Conservation (phyloP, 2,329 filamentous ascomycete species). For the Monosporascus sp. region DNA sequence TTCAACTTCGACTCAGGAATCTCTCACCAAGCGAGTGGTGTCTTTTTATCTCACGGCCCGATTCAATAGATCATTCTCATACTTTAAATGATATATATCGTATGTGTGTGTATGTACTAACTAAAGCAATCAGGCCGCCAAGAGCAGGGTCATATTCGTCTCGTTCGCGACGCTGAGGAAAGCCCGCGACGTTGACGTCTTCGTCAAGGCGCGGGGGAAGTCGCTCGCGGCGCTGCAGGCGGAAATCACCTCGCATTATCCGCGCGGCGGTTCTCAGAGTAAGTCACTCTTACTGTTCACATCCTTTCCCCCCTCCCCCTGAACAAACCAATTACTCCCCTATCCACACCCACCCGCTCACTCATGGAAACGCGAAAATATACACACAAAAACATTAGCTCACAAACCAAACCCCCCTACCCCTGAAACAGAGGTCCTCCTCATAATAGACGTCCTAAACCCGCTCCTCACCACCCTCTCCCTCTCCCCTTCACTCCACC, state of each 20-base stretch:
- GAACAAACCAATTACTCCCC: conserved; percentile 10
- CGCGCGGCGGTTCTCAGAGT: conserved; percentile 36
- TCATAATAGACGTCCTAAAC: conserved; percentile 78
- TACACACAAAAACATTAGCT: background rate
- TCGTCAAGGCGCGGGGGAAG: conserved; percentile 61
- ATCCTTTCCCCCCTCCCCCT: conserved; percentile 2
- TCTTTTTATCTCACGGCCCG: too few species aligned
- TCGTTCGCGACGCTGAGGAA: conserved; percentile 69
- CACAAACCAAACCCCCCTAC: background rate
- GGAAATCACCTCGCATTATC: conserved; percentile 53
- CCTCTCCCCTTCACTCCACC: conserved; percentile 47
- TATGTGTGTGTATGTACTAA: background rate
- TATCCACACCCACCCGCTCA: background rate
- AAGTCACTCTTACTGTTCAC: conserved; percentile 17
- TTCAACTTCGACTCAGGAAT: background rate
- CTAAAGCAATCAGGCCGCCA: conserved; percentile 44
- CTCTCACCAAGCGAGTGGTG: background rate
- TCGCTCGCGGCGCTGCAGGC: conserved; percentile 48
- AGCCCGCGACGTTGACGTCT: conserved; percentile 58
- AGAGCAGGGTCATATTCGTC: conserved; percentile 67
- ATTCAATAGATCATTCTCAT: too few species aligned
- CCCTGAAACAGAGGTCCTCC: conserved; percentile 52
- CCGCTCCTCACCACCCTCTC: conserved; percentile 50
- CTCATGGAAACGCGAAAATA: background rate
- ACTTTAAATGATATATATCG: too few species aligned